Percentiles rank a stretch among this genome's conserved stretches.
phyloP scores from a whole-genome alignment of 2,329 filamentous ascomycete genomes.

The Trichoderma atroviride region DNA sequence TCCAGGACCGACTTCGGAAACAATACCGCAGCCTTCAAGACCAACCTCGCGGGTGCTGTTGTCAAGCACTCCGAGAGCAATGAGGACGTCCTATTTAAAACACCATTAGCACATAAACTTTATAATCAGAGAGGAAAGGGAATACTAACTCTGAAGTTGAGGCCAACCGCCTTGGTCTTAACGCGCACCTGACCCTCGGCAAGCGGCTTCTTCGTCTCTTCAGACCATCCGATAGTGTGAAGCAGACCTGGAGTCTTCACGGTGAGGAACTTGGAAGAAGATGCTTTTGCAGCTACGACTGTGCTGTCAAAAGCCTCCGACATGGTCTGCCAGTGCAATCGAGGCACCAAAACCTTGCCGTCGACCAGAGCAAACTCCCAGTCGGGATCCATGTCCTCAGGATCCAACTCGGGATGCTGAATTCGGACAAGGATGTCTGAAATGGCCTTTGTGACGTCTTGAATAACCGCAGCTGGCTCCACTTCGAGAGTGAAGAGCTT shows the following conservation, averaged over 20 bases:
- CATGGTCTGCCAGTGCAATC: conserved; percentile 25
- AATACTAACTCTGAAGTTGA: conserved; percentile 33
- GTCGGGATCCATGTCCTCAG: conserved; percentile 19
- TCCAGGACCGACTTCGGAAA: conserved; percentile 30
- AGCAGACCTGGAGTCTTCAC: not conserved
- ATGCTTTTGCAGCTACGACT: not conserved
- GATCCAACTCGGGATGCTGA: not conserved
- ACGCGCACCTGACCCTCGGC: conserved; percentile 19
- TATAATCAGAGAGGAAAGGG: not conserved
- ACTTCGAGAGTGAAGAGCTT: conserved; percentile 23
- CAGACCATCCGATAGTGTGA: conserved; percentile 22
- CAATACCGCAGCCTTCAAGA: conserved; percentile 37
- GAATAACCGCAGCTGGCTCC: not conserved
- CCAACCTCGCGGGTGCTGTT: conserved; percentile 32
- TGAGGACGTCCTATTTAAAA: conserved; percentile 42
- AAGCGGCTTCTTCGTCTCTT: not conserved
- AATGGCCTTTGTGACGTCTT: not conserved
- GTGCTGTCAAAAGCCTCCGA: conserved; percentile 6
- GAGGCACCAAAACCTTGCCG: conserved; percentile 17
- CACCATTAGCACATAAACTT: not conserved
- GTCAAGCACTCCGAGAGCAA: conserved; percentile 38
- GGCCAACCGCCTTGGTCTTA: conserved; percentile 33
- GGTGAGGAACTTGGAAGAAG: not conserved
- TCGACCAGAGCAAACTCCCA: conserved; percentile 21
- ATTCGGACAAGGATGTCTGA: not conserved